Percentiles rank a stretch among this genome's conserved stretches.
These are phyloP conservation scores for Fusarium protoensiforme DNA, from an alignment of 2,329 filamentous ascomycete genomes.

Conservation along the genomic window DNA sequence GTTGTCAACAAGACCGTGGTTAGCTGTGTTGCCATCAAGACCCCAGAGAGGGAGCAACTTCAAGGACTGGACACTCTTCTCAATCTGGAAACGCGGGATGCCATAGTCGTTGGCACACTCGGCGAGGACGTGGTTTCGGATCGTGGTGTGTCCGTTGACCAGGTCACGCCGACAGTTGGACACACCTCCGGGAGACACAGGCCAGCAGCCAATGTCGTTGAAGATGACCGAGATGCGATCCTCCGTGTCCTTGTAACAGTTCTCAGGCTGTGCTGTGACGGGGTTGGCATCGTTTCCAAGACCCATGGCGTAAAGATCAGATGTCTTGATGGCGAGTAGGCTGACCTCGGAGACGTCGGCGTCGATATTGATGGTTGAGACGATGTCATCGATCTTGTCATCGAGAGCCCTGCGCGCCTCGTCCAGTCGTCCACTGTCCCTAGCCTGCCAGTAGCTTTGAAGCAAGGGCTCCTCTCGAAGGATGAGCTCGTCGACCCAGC, in stretches of 20 bases:
- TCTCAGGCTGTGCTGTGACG: slow-evolving; percentile 24
- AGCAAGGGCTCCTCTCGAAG: slow-evolving; percentile 29
- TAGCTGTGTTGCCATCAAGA: slow-evolving; percentile 29
- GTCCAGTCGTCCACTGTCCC: slow-evolving; percentile 18
- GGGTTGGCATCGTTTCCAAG: slow-evolving; percentile 33
- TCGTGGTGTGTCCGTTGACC: slow-evolving; percentile 34
- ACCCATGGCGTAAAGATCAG: slow-evolving; percentile 35
- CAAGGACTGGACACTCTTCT: slow-evolving; percentile 35
- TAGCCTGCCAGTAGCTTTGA: slow-evolving; percentile 20
- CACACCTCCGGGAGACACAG: slow-evolving; percentile 29
- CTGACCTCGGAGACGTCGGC: slow-evolving; percentile 29
- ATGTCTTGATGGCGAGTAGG: slow-evolving; percentile 25
- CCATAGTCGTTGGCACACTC: slow-evolving; percentile 35
- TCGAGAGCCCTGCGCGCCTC: slow-evolving; percentile 14
- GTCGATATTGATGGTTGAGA: slow-evolving; percentile 29
- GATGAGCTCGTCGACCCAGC: slow-evolving; percentile 31
- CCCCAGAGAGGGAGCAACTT: slow-evolving; percentile 34
- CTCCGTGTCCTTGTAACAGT: slow-evolving; percentile 27
- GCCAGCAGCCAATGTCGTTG: slow-evolving; percentile 35
- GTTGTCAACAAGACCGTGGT: slow-evolving; percentile 32
- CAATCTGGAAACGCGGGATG: slow-evolving; percentile 33
- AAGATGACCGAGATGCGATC: slow-evolving; percentile 29
- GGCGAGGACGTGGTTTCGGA: slow-evolving; percentile 32
- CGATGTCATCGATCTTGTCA: slow-evolving; percentile 26
- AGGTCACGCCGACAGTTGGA: slow-evolving; percentile 34